Conservation (phyloP, 2,329 filamentous ascomycete species). For the Ascochyta rabiei region DNA sequence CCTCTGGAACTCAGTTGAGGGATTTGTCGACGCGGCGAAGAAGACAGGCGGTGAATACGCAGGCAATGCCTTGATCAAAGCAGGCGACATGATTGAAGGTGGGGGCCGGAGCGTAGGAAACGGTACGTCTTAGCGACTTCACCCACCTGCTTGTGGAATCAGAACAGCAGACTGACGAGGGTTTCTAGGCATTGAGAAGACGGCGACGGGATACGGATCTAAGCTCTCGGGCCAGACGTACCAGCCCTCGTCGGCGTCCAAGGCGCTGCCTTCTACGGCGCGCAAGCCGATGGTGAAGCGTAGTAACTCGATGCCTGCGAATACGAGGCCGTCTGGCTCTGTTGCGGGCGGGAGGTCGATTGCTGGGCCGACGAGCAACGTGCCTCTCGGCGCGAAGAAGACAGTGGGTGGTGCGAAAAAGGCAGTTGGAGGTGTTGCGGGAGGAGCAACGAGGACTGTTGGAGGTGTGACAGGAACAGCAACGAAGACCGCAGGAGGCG, state of each 20-base stretch:
- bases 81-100: conserved; percentile 46
- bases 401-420: conserved; percentile 30
- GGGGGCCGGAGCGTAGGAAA: conserved; percentile 40
- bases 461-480: conserved; percentile 17
- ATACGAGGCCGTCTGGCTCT: conserved; percentile 23
- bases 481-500: conserved; percentile 4
- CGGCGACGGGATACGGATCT: conserved; percentile 36
- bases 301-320: conserved; percentile 41
- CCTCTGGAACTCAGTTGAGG: conserved; percentile 46
- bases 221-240: conserved; percentile 40
- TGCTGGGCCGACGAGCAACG: conserved; percentile 18
- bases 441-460: conserved; percentile 15
- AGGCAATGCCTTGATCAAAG: conserved; percentile 47
- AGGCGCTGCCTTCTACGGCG: conserved; percentile 39
- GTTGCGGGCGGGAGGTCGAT: conserved; percentile 13
- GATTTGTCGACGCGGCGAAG: conserved; percentile 47
- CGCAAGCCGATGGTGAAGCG: conserved; percentile 40
- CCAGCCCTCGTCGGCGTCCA: conserved; percentile 30
- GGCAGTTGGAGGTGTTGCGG: conserved; percentile 22
- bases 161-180: background rate
- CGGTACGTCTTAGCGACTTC: conserved; percentile 25
- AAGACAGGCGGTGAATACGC: conserved; percentile 46
- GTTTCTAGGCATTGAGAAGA: conserved; percentile 38
- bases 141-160: background rate
- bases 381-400: conserved; percentile 40